Conservation (phyloP, 2,329 filamentous ascomycete species). For the Pseudogymnoascus sp. region DNA sequence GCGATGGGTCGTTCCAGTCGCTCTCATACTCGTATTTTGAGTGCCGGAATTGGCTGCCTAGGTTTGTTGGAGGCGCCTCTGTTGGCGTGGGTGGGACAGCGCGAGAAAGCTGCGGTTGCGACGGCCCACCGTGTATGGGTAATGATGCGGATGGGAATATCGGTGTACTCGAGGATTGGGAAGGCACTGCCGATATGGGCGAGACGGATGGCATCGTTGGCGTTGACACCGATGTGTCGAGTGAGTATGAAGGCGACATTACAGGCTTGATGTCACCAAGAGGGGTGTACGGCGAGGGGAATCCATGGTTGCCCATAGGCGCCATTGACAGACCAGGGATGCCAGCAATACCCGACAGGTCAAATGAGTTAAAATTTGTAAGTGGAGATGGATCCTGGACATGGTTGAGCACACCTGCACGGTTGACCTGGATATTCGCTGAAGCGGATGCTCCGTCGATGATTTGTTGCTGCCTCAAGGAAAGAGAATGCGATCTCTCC, state of each 20-base stretch:
- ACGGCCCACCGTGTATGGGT: slow-evolving; percentile 22
- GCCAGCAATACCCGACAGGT: slow-evolving; percentile 21
- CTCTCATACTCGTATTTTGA: slow-evolving; percentile 28
- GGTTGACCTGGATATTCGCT: slow-evolving; percentile 44
- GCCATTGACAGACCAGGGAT: slow-evolving; percentile 25
- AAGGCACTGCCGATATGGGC: not conserved
- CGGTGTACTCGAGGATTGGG: not conserved
- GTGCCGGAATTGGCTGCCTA: slow-evolving; percentile 23
- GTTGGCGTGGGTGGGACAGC: not conserved
- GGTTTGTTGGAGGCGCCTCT: not conserved
- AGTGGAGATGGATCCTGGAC: slow-evolving; percentile 27
- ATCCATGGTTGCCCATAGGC: slow-evolving; percentile 20
- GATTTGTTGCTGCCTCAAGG: slow-evolving; percentile 16
- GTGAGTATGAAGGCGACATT: slow-evolving; percentile 1
- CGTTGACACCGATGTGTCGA: not conserved
- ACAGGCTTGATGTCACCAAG: slow-evolving; percentile 1
- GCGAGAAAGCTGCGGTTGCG: not conserved
- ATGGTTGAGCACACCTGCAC: slow-evolving; percentile 34
- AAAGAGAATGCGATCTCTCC: slow-evolving; percentile 27
- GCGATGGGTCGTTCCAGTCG: slow-evolving; percentile 23
- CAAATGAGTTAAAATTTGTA: slow-evolving; percentile 30
- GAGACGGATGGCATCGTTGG: slow-evolving; percentile 2
- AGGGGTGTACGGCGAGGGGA: slow-evolving; percentile 7
- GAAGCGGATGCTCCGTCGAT: slow-evolving; percentile 21
- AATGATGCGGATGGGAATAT: slow-evolving; percentile 22